phyloP scores from a whole-genome alignment of 208 protist species.

The Leishmania major region DNA sequence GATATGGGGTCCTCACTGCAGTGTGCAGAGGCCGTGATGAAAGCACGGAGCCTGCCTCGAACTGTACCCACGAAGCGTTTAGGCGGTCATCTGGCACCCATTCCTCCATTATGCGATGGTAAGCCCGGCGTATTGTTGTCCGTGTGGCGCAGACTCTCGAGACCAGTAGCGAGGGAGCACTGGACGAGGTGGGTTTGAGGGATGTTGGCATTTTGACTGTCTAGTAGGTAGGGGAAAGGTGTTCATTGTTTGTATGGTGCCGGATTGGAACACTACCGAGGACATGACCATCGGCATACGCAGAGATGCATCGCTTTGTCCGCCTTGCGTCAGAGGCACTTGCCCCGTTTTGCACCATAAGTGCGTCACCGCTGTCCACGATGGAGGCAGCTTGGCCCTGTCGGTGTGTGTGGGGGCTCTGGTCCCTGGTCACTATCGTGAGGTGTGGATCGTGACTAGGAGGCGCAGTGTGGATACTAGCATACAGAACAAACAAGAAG shows the following conservation, averaged over 20 bases:
- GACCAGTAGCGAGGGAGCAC: not conserved
- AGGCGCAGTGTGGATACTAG: too few relatives aligned
- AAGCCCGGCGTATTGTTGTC: too few relatives aligned
- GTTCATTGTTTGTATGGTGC: not conserved
- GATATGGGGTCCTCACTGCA: too few relatives aligned
- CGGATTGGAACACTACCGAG: not conserved
- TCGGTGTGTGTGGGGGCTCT: too few relatives aligned
- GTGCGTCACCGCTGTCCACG: too few relatives aligned
- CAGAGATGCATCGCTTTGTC: too few relatives aligned
- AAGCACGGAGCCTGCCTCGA: not conserved
- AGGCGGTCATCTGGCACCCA: too few relatives aligned
- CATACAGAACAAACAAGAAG: not conserved
- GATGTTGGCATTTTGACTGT: not conserved
- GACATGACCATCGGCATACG: too few relatives aligned
- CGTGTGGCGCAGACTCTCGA: not conserved
- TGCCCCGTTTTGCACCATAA: not conserved
- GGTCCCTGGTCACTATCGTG: too few relatives aligned
- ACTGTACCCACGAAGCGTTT: not conserved
- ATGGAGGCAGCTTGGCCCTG: too few relatives aligned
- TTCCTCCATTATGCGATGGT: not conserved
- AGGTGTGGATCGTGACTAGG: too few relatives aligned
- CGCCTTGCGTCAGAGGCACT: not conserved
- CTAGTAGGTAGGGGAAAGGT: not conserved
- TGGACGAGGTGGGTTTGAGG: not conserved
- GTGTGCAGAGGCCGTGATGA: too few relatives aligned